phyloP scores from a whole-genome alignment of 805 yeast genomes.

The Myxozyma vanderwaltii region DNA sequence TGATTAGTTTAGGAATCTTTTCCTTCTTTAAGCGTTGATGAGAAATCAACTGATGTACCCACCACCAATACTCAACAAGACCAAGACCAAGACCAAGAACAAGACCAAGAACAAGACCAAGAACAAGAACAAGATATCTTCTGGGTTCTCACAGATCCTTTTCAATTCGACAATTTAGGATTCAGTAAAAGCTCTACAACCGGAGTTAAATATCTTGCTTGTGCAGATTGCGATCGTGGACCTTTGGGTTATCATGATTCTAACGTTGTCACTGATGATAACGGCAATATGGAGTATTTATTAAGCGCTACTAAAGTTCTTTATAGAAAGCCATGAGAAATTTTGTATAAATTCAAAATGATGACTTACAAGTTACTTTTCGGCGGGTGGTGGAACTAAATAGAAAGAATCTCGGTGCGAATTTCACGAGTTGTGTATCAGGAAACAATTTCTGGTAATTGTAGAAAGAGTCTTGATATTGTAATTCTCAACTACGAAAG shows the following conservation, averaged over 20 bases:
- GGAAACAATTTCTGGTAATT: too few relatives aligned
- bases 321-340: conserved; percentile 4
- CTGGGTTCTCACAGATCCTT: conserved; percentile 33
- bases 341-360: neutral
- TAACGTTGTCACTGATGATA: neutral
- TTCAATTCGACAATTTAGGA: conserved; percentile 35
- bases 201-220: conserved; percentile 34
- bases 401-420: too few relatives aligned
- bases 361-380: too few relatives aligned
- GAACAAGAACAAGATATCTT: conserved; percentile 14
- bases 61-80: neutral
- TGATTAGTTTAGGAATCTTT: neutral
- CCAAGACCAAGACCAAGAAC: neutral
- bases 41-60: neutral
- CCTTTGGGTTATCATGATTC: conserved; percentile 35
- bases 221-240: conserved; percentile 37
- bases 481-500: too few relatives aligned
- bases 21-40: neutral
- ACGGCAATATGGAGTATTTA: conserved; percentile 17
- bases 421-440: too few relatives aligned
- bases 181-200: conserved; percentile 28
- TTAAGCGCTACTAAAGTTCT: conserved; percentile 22
- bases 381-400: too few relatives aligned
- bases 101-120: neutral
- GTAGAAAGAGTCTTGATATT: too few relatives aligned